Percentiles rank a stretch among this genome's conserved stretches.
Evolutionary conservation across 176 grass and related monocot species (phyloP).

Genomic region (Eremochloa ophiuroides): DNA sequence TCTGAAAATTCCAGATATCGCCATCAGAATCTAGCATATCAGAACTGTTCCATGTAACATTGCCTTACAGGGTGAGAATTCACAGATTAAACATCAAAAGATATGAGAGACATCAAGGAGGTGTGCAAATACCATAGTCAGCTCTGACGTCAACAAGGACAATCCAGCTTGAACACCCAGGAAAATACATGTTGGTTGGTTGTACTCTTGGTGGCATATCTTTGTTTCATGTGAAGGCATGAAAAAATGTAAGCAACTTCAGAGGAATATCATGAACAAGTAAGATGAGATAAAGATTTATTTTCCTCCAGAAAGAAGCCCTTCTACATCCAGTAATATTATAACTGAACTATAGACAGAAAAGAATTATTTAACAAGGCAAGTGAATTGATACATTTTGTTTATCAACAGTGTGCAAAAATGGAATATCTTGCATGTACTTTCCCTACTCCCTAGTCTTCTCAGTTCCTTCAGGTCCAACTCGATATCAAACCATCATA

Average conservation of each 20-base stretch:
- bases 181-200: constrained; percentile 59
- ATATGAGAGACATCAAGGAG: constrained; percentile 1
- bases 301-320: neutral
- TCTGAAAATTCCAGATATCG: constrained; percentile 59
- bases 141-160: constrained; percentile 74
- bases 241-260: constrained; percentile 27
- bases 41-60: neutral
- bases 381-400: neutral
- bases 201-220: constrained; percentile 88
- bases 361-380: neutral
- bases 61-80: neutral
- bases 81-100: constrained; percentile 29
- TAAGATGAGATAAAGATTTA: neutral
- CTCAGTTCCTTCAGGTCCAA: constrained; percentile 1
- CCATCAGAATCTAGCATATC: constrained; percentile 18
- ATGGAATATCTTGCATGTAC: neutral
- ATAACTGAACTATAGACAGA: neutral
- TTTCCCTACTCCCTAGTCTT: constrained; percentile 21
- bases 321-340: neutral
- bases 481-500: constrained; percentile 23
- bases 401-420: neutral
- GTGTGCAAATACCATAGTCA: constrained; percentile 68
- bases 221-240: constrained; percentile 42
- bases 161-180: constrained; percentile 80
- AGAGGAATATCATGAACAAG: constrained; percentile 6